These are phyloP conservation scores for Phalaenopsis hybrid DNA, from an alignment of 116 monocot genomes.

Conservation along the genomic window DNA sequence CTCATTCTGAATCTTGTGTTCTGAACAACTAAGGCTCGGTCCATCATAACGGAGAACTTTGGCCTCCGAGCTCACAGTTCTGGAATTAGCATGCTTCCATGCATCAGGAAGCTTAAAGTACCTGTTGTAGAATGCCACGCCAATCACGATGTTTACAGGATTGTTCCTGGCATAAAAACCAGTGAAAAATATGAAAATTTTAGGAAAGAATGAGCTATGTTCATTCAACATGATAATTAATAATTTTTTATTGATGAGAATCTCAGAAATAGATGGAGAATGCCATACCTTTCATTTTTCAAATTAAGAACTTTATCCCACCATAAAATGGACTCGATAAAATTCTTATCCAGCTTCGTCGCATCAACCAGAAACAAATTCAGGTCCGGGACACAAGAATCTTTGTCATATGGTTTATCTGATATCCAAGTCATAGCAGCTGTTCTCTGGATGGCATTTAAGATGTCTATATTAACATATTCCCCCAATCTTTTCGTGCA, in stretches of 20 bases:
- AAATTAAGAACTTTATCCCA: constrained; percentile 60
- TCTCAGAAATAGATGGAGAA: background rate
- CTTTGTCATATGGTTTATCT: constrained; percentile 43
- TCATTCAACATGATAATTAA: too few relatives aligned
- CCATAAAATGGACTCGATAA: constrained; percentile 47
- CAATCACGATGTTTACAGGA: constrained; percentile 27
- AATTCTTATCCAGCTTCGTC: constrained; percentile 28
- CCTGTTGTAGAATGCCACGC: constrained; percentile 43
- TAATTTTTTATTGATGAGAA: background rate
- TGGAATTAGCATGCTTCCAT: constrained; percentile 36
- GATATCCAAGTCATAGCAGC: constrained; percentile 61
- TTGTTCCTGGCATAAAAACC: constrained; percentile 24
- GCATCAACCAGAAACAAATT: constrained; percentile 53
- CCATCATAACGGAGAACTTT: constrained; percentile 58
- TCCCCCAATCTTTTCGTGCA: constrained; percentile 43
- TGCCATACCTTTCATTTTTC: constrained; percentile 30
- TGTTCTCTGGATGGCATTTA: constrained; percentile 73
- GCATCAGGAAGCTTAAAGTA: constrained; percentile 45
- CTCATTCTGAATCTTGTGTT: constrained; percentile 9
- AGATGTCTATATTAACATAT: constrained; percentile 40
- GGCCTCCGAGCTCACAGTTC: background rate
- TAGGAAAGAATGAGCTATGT: too few relatives aligned
- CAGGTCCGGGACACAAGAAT: constrained; percentile 55
- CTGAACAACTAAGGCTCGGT: constrained; percentile 32
- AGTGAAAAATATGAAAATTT: background rate